Percentiles rank a stretch among this genome's conserved stretches.
Evolutionary conservation across 2,329 filamentous ascomycete genomes (phyloP).

Genomic region (Penicillium griseofulvum): DNA sequence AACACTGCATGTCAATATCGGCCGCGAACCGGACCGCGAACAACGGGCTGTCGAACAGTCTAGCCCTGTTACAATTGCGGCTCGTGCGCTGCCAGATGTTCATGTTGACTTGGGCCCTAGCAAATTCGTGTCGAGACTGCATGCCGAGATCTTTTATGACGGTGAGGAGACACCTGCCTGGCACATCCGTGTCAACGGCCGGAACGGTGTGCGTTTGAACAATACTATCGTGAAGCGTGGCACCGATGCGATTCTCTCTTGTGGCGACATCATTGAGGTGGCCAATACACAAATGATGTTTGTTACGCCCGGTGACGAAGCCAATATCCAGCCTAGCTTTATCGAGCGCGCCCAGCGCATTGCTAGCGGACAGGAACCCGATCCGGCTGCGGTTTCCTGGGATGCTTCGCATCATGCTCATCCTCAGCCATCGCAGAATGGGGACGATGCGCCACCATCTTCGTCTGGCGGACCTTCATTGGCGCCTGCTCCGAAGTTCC

Average conservation of each 20-base stretch:
- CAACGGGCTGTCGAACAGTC: slow-evolving; percentile 44
- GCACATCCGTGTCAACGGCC: slow-evolving; percentile 82
- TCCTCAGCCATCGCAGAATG: slow-evolving; percentile 25
- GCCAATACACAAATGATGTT: slow-evolving; percentile 98
- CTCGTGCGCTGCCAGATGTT: slow-evolving; percentile 52
- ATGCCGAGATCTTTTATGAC: slow-evolving; percentile 73
- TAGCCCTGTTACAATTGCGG: slow-evolving; percentile 46
- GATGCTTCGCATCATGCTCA: slow-evolving; percentile 41
- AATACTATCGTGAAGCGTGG: slow-evolving; percentile 68
- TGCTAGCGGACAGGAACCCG: slow-evolving; percentile 40
- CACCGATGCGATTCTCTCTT: slow-evolving; percentile 65
- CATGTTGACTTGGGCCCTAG: slow-evolving; percentile 87
- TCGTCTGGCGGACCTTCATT: slow-evolving; percentile 35
- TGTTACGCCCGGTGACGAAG: slow-evolving; percentile 75
- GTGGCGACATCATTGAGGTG: slow-evolving; percentile 88
- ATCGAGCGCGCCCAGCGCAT: slow-evolving; percentile 62
- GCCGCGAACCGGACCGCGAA: slow-evolving; percentile 49
- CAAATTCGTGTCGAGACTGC: slow-evolving; percentile 75
- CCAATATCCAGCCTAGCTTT: slow-evolving; percentile 67
- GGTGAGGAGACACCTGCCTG: slow-evolving; percentile 64
- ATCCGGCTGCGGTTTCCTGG: slow-evolving; percentile 33
- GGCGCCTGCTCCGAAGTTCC: slow-evolving; percentile 45
- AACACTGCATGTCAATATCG: slow-evolving; percentile 49
- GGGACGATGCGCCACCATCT: slow-evolving; percentile 20
- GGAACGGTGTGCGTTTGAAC: slow-evolving; percentile 87